These are phyloP conservation scores for Rhodotorula graminis DNA, from an alignment of 768 basidiomycete genomes.

Conservation along the genomic window DNA sequence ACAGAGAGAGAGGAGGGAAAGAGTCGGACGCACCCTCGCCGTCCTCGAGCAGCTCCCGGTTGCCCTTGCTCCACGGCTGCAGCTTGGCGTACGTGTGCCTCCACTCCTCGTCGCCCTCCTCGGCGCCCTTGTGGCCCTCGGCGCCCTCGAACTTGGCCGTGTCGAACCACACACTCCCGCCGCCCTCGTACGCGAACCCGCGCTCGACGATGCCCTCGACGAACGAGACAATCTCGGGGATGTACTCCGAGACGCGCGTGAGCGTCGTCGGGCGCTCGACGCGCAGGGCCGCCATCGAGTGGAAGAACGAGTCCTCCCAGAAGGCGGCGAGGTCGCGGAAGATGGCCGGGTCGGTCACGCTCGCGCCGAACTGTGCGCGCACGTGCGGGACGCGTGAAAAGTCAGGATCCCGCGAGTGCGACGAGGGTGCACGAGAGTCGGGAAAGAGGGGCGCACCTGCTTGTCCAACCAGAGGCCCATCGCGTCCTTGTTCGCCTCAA, in stretches of 20 bases:
- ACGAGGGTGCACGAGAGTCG: no score
- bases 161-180: conserved; percentile 52
- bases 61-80: conserved; percentile 93
- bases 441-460: conserved; percentile 52
- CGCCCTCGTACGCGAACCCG: conserved; percentile 66
- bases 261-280: conserved; percentile 83
- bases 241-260: conserved; percentile 93
- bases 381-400: no score
- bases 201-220: conserved; percentile 78
- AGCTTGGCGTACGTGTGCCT: conserved; percentile 84
- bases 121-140: conserved; percentile 33
- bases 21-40: conserved; percentile 66
- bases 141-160: conserved; percentile 50
- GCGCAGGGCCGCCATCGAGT: conserved; percentile 82
- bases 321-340: conserved; percentile 73
- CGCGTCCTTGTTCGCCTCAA: conserved; percentile 72
- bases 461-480: conserved; percentile 68
- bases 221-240: conserved; percentile 87
- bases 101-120: conserved; percentile 48
- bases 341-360: conserved; percentile 79
- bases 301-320: conserved; percentile 87
- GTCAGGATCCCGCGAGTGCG: no score
- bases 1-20: background rate
- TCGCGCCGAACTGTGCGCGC: conserved; percentile 60
- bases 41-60: conserved; percentile 79